Evolutionary conservation across 495 filamentous ascomycete species (phyloP), one percentile per base, ranked within the genome.

Genomic region (Bryoglossum gracile): DNA sequence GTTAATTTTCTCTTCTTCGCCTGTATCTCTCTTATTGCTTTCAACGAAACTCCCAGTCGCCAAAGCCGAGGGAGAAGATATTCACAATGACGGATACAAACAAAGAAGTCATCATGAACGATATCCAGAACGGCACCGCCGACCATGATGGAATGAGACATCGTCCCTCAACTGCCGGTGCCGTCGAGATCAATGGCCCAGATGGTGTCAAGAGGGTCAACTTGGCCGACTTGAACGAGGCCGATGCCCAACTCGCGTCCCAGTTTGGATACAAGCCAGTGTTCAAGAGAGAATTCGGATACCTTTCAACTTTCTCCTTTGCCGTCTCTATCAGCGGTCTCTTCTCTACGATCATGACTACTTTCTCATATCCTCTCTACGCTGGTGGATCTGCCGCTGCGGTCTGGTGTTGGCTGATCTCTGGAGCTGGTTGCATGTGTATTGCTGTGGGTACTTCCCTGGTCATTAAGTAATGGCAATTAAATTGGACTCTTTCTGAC

Each of bases 341-440:
- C 10, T 83, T 81, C 54, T 64, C 77, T 16, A 79, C 76, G 3
- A 68, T 80, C 51, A 73, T 76, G 60, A 81, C 78, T 1, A 82
- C 80, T 28, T 75, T 81, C 63, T 66, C 66, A 6, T 82, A 79
- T 56, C 77, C 78, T 0, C 68, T 82, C 23, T 62, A 70, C 46
- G 78, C 80, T 4, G 80, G 80, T 35, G 78, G 80, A 9, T 69
- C 74, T 16, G 71, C 77, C 23, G 68, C 77, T 26, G 76, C 73
- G 13, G 70, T 84, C 39, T 84, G 80, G 80, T 81, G 71, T 57
- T 83, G 80, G 80, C 56, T 81, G 8, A 73, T 83, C 25, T 77
- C 74, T n/a, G 80, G 80, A 25, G 64, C 68, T 25, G 80, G 80
- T 3, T 81, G 77, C 45, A 75, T 76, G 73, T 80, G 76, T 49